Evolutionary conservation across 2,329 filamentous ascomycete genomes (phyloP).

Genomic region (Arthrobotrys iridis): DNA sequence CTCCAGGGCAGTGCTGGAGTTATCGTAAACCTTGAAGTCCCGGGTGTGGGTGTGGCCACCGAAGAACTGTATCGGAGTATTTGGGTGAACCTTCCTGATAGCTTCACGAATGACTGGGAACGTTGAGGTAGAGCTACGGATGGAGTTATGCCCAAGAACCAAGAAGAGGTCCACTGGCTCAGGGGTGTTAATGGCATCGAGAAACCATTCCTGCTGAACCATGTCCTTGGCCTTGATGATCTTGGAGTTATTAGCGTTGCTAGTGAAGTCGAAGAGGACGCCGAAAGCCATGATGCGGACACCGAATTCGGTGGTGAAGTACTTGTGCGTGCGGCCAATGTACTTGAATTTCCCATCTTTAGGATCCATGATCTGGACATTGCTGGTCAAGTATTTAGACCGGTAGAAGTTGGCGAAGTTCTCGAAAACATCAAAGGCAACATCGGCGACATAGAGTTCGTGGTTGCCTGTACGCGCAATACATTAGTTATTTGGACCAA

Average conservation of each 20-base stretch:
- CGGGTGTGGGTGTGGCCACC: conserved; percentile 74
- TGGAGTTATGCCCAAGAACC: conserved; percentile 72
- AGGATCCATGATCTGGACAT: conserved; percentile 85
- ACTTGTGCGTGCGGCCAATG: conserved; percentile 84
- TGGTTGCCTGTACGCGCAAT: conserved; percentile 65
- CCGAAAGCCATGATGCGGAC: conserved; percentile 88
- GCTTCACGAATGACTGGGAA: conserved; percentile 68
- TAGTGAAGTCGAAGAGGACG: conserved; percentile 92
- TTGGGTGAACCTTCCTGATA: conserved; percentile 69
- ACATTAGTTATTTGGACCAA: neutral
- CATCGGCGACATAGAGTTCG: conserved; percentile 72
- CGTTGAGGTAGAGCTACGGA: conserved; percentile 63
- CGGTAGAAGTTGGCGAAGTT: conserved; percentile 68
- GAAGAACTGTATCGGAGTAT: conserved; percentile 72
- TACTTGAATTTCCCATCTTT: conserved; percentile 76
- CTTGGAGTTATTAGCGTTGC: conserved; percentile 85
- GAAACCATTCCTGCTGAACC: conserved; percentile 82
- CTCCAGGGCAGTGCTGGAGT: conserved; percentile 70
- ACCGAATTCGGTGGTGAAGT: conserved; percentile 88
- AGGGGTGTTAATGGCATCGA: conserved; percentile 67
- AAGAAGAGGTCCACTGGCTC: conserved; percentile 71
- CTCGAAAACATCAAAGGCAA: conserved; percentile 71
- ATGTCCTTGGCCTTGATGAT: conserved; percentile 68
- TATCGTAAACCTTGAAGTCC: conserved; percentile 73
- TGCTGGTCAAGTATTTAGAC: conserved; percentile 80